These are phyloP conservation scores for Taiwanofungus camphoratus DNA, from an alignment of 1,284 basidiomycete genomes.

Conservation along the genomic window DNA sequence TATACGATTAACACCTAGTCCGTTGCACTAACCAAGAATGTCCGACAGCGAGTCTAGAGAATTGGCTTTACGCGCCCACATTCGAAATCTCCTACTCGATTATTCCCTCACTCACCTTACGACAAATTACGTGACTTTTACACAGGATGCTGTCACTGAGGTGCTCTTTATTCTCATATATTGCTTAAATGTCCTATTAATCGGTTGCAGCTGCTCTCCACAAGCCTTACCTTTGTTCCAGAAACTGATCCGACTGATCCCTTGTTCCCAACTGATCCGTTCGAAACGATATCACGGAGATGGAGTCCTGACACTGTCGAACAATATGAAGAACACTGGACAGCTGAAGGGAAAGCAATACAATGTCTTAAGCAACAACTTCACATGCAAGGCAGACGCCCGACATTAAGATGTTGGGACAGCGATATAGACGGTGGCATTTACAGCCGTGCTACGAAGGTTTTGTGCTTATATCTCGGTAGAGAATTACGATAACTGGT, in stretches of 20 bases:
- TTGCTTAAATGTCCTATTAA: neutral
- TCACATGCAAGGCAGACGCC: slow-evolving; percentile 21
- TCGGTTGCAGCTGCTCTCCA: slow-evolving; percentile 35
- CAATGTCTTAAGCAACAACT: slow-evolving; percentile 32
- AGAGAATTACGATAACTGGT: slow-evolving; percentile 20
- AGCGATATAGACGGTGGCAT: slow-evolving; percentile 24
- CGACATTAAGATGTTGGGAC: slow-evolving; percentile 29
- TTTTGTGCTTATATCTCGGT: neutral
- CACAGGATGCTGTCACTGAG: slow-evolving; percentile 41
- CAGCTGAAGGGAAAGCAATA: slow-evolving; percentile 31
- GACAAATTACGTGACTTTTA: slow-evolving; percentile 49
- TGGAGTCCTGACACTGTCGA: slow-evolving; percentile 26
- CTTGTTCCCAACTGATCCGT: slow-evolving; percentile 44
- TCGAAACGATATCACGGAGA: slow-evolving; percentile 32
- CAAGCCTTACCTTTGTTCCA: slow-evolving; percentile 38
- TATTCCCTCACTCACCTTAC: slow-evolving; percentile 53
- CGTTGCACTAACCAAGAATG: neutral
- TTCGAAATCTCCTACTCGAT: slow-evolving; percentile 45
- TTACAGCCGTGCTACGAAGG: neutral
- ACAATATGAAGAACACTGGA: slow-evolving; percentile 41
- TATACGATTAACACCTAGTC: neutral
- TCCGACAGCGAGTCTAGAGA: slow-evolving; percentile 20
- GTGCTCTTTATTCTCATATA: slow-evolving; percentile 26
- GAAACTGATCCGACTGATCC: slow-evolving; percentile 44
- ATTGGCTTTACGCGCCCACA: slow-evolving; percentile 38